Conservation (phyloP, 169 alveolate species). For the Blepharisma undulans region DNA sequence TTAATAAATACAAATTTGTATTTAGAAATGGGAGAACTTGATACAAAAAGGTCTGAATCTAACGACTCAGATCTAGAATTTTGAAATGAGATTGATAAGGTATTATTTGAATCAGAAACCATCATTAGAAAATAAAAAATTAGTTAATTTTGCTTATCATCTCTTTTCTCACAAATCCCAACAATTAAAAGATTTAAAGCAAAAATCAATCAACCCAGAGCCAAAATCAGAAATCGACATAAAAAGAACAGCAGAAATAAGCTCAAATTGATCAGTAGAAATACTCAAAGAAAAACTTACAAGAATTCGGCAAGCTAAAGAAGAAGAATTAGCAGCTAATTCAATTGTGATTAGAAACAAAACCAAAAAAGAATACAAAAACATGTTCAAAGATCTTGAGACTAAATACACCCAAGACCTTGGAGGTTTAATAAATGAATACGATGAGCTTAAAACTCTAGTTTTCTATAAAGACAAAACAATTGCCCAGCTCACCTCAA, state of each 20-base stretch:
- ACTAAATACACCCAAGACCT: not conserved
- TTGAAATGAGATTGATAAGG: not conserved
- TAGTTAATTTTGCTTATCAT: not conserved
- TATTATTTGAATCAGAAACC: not conserved
- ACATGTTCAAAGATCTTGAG: not conserved
- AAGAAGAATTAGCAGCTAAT: not conserved
- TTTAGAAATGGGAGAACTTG: not conserved
- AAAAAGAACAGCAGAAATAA: no score
- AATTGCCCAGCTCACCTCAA: not conserved
- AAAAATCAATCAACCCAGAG: not conserved
- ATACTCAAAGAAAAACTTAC: not conserved
- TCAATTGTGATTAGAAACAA: not conserved
- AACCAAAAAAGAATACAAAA: slow-evolving; percentile 29
- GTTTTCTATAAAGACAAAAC: not conserved
- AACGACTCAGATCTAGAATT: not conserved
- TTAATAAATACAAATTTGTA: no score
- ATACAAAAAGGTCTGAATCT: not conserved
- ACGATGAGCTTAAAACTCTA: not conserved
- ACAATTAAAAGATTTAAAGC: not conserved
- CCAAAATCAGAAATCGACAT: not conserved
- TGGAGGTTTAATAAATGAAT: not conserved
- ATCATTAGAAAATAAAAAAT: not conserved
- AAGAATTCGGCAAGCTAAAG: not conserved
- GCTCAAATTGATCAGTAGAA: not conserved
- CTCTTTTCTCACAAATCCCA: not conserved